A percentile compares a stretch with the other conserved stretches of the same genome.
These are phyloP conservation scores for Rubroshorea leprosula DNA, from an alignment of 345 rosid genomes.

Conservation along the genomic window DNA sequence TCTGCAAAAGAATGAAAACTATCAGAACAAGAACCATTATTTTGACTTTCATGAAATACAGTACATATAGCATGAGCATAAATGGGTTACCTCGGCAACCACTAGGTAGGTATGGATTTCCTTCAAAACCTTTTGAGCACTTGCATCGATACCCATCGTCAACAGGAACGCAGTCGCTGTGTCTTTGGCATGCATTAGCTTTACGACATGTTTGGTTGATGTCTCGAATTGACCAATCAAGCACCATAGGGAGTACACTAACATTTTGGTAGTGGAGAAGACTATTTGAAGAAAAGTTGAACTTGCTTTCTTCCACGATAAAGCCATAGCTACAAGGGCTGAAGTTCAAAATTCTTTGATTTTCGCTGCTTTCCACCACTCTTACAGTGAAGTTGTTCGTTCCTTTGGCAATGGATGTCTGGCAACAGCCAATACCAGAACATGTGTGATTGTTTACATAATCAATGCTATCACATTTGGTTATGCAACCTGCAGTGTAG, in stretches of 20 bases:
- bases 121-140: too few relatives aligned
- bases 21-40: too few relatives aligned
- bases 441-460: too few relatives aligned
- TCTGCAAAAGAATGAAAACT: too few relatives aligned
- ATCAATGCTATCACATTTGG: too few relatives aligned
- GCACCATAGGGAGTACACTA: background rate
- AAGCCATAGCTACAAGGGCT: slow-evolving; percentile 33
- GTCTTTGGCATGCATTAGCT: slow-evolving; percentile 1
- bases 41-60: too few relatives aligned
- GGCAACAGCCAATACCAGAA: too few relatives aligned
- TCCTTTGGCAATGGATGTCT: too few relatives aligned
- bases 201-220: slow-evolving; percentile 4
- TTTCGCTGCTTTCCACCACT: background rate
- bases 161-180: background rate
- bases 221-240: slow-evolving; percentile 11
- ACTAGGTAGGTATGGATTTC: too few relatives aligned
- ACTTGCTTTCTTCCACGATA: background rate
- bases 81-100: slow-evolving; percentile 20
- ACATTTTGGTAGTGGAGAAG: background rate
- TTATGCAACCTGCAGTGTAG: slow-evolving; percentile 1
- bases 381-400: slow-evolving; percentile 1
- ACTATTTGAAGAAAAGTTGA: slow-evolving; percentile 14
- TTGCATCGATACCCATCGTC: slow-evolving; percentile 15
- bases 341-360: background rate
- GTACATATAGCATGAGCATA: too few relatives aligned